Evolutionary conservation across 2,329 filamentous ascomycete genomes (phyloP).

Genomic region (Apiospora malaysiana): DNA sequence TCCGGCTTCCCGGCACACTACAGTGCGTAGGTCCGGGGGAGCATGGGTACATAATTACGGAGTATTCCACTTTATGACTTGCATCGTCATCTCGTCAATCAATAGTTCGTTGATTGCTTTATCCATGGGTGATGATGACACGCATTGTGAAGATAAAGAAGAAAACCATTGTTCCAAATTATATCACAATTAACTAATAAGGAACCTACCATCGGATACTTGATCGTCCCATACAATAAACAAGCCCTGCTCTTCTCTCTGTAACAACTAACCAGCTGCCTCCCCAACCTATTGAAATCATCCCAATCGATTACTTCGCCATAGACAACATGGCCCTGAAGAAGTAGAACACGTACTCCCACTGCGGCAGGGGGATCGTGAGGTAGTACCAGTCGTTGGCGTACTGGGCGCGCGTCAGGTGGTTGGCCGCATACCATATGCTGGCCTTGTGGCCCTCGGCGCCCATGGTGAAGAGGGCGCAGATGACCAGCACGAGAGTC

Average conservation of each 20-base stretch:
- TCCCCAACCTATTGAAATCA: background rate
- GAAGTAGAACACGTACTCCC: background rate
- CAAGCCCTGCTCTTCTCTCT: background rate
- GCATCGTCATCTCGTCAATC: background rate
- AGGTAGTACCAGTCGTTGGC: constrained; percentile 13
- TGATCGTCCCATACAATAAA: background rate
- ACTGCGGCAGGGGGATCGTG: background rate
- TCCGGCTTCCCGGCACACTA: constrained; percentile 11
- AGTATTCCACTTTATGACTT: background rate
- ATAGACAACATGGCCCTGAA: no score
- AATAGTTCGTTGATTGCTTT: background rate
- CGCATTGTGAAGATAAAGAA: background rate
- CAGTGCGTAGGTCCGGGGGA: background rate
- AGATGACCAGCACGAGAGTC: background rate
- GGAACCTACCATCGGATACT: background rate
- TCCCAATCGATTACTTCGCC: background rate
- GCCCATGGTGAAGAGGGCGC: background rate
- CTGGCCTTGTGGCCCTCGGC: constrained; percentile 10
- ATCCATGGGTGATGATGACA: no score
- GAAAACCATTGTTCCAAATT: background rate
- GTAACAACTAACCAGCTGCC: background rate
- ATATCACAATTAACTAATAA: background rate
- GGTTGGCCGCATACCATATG: background rate
- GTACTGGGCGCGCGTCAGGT: constrained; percentile 18
- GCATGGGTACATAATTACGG: background rate